phyloP scores from a whole-genome alignment of 345 rosid species.

The Euphorbia pulcherrima region DNA sequence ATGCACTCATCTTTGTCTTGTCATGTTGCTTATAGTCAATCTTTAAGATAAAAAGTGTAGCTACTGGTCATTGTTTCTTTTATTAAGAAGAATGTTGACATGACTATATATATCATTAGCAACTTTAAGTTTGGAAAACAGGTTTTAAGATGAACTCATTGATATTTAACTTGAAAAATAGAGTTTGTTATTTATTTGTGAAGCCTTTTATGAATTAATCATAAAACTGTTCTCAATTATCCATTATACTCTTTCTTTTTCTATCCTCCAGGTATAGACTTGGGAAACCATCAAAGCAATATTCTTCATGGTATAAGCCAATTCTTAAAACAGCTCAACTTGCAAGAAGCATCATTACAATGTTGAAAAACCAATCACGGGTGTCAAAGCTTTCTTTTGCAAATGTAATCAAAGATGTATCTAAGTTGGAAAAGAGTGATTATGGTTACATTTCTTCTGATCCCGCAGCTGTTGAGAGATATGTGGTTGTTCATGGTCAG shows the following conservation, averaged over 20 bases:
- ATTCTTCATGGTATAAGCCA: constrained; percentile 68
- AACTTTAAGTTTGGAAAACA: background rate
- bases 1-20: background rate
- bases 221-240: background rate
- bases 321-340: constrained; percentile 66
- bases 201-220: background rate
- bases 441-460: constrained; percentile 60
- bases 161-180: background rate
- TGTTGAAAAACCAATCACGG: constrained; percentile 57
- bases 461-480: constrained; percentile 56
- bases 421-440: constrained; percentile 45
- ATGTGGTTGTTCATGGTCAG: constrained; percentile 76
- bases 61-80: background rate
- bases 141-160: background rate
- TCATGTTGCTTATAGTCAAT: background rate
- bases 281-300: constrained; percentile 77
- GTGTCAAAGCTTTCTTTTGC: constrained; percentile 56
- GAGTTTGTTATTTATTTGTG: background rate
- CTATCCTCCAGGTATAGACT: constrained; percentile 65
- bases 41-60: background rate
- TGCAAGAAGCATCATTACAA: constrained; percentile 55
- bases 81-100: background rate
- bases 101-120: background rate
- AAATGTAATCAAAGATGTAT: constrained; percentile 47
- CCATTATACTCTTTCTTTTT: background rate